Conservation (phyloP, 306 rosid species). For the Cyclanthera cordifolia region DNA sequence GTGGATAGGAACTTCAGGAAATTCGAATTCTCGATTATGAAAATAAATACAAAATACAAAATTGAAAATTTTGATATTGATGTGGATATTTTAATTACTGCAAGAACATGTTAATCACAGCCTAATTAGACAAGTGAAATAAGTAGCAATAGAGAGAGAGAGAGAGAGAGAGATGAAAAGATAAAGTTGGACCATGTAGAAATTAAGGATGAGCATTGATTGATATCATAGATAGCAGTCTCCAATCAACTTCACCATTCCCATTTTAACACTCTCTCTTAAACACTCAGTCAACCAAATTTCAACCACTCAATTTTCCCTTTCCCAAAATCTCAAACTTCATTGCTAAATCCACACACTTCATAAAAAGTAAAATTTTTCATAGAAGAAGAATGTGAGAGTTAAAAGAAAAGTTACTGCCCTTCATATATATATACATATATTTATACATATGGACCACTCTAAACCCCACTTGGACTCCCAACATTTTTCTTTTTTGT, state of each 20-base stretch:
- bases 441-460: slow-evolving; percentile 14
- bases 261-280: neutral
- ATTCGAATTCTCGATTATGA: too few relatives aligned
- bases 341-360: neutral
- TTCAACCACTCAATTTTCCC: slow-evolving; percentile 1
- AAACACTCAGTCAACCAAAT: neutral
- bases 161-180: neutral
- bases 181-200: neutral
- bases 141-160: too few relatives aligned
- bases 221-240: too few relatives aligned
- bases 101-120: too few relatives aligned
- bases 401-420: neutral
- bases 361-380: neutral
- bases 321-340: neutral
- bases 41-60: too few relatives aligned
- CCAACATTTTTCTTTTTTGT: neutral
- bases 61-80: too few relatives aligned
- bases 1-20: too few relatives aligned
- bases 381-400: neutral
- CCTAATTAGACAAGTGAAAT: neutral
- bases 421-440: too few relatives aligned
- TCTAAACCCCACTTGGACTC: neutral
- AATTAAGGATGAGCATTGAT: neutral
- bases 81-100: too few relatives aligned
- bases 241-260: slow-evolving; percentile 4